Conservation (phyloP, 2,329 filamentous ascomycete species). For the Ilyonectria mors-panacis region DNA sequence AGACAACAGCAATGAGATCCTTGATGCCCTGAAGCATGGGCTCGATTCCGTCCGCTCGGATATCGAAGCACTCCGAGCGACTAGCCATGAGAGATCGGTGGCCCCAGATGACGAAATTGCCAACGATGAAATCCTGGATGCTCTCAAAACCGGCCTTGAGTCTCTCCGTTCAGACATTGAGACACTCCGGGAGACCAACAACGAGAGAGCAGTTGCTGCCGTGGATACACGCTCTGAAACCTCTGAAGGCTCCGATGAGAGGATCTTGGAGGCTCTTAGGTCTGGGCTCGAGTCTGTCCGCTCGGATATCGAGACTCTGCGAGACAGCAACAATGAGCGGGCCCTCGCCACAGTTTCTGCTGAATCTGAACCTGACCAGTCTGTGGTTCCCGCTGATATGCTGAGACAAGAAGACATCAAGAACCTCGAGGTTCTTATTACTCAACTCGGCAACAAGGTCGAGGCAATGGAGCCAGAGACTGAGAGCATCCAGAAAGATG, state of each 20-base stretch:
- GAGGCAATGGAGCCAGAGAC: conserved; percentile 65
- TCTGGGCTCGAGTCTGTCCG: conserved; percentile 81
- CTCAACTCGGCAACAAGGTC: conserved; percentile 86
- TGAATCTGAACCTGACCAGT: conserved; percentile 43
- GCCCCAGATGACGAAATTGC: conserved; percentile 76
- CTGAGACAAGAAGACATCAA: conserved; percentile 83
- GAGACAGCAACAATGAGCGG: conserved; percentile 63
- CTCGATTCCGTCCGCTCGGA: conserved; percentile 44
- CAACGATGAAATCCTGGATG: conserved; percentile 87
- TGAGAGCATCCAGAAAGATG: conserved; percentile 63
- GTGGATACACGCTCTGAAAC: conserved; percentile 63
- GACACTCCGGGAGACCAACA: conserved; percentile 77
- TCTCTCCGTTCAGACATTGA: conserved; percentile 80
- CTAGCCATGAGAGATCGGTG: conserved; percentile 68
- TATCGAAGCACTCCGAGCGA: conserved; percentile 65
- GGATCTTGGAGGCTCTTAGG: conserved; percentile 88
- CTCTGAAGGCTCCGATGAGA: conserved; percentile 63
- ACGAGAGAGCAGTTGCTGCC: conserved; percentile 67
- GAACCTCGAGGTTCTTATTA: conserved; percentile 86
- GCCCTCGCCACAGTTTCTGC: conserved; percentile 62
- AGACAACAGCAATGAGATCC: conserved; percentile 80
- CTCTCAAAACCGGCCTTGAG: conserved; percentile 83
- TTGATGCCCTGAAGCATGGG: conserved; percentile 62
- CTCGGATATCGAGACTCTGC: conserved; percentile 81
- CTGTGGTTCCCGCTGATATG: conserved; percentile 61